Evolutionary conservation across 768 basidiomycete species (phyloP).

Genomic region (Leccinum truebloodii): DNA sequence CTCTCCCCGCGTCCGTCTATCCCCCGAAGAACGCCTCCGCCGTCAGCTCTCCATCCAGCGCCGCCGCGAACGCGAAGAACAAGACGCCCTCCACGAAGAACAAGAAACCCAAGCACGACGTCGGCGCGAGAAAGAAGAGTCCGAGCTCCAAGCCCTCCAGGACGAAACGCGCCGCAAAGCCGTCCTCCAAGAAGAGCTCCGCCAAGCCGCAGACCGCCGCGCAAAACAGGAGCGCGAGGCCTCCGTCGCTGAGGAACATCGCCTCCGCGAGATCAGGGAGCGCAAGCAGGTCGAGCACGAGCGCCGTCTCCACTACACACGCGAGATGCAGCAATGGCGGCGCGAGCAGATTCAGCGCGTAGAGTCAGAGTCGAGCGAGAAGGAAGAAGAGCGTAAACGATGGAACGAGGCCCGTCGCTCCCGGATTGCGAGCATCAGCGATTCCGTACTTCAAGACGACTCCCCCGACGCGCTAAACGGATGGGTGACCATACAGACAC

Average conservation of each 20-base stretch:
- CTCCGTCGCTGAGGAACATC: conserved; percentile 48
- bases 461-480: conserved; percentile 45
- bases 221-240: conserved; percentile 40
- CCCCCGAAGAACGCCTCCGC: conserved; percentile 28
- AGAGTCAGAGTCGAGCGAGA: conserved; percentile 46
- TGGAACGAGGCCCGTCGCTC: conserved; percentile 40
- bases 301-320: conserved; percentile 51
- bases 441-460: conserved; percentile 45
- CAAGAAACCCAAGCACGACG: conserved; percentile 38
- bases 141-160: conserved; percentile 36
- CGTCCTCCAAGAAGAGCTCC: conserved; percentile 44
- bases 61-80: conserved; percentile 38
- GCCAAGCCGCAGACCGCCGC: conserved; percentile 37
- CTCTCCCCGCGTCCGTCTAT: conserved; percentile 15
- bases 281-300: conserved; percentile 48
- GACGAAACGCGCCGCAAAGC: conserved; percentile 43
- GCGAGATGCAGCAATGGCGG: conserved; percentile 53
- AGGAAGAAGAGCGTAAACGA: conserved; percentile 42
- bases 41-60: conserved; percentile 18
- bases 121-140: conserved; percentile 20
- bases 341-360: conserved; percentile 45
- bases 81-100: conserved; percentile 46
- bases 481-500: conserved; percentile 63
- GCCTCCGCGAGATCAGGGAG: conserved; percentile 45
- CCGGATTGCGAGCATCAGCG: conserved; percentile 48